phyloP scores from a whole-genome alignment of 768 basidiomycete species.

The Strobilomyces confusus region DNA sequence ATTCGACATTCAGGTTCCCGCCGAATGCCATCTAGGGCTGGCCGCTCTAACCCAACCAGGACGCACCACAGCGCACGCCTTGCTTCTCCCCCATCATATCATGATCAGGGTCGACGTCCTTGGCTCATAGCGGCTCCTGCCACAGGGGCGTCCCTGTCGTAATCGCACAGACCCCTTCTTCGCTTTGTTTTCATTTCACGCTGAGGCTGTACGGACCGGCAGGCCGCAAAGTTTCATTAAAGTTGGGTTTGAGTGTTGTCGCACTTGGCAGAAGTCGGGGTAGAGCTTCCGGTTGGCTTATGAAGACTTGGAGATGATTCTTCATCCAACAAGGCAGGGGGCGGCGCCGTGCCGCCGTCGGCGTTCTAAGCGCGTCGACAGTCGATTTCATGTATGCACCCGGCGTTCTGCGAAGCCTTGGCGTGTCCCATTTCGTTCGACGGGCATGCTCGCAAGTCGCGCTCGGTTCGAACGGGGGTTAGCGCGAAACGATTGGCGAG shows the following conservation, averaged over 20 bases:
- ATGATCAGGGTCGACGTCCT: not conserved
- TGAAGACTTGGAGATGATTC: no score
- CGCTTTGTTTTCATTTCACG: not conserved
- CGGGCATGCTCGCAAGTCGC: no score
- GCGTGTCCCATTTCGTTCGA: no score
- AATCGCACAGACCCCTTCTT: not conserved
- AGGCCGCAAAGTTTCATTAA: not conserved
- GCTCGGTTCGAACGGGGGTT: not conserved
- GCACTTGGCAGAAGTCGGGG: not conserved
- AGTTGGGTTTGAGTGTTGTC: constrained; percentile 4
- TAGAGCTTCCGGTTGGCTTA: no score
- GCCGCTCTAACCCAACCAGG: not conserved
- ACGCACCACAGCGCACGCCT: no score
- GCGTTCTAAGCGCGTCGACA: no score
- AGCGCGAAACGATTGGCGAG: not conserved
- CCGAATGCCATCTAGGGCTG: not conserved
- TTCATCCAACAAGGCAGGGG: no score
- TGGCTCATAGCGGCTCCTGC: not conserved
- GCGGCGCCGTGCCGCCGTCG: no score
- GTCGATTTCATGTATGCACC: no score
- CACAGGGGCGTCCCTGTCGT: not conserved
- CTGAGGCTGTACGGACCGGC: not conserved
- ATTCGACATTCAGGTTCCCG: not conserved
- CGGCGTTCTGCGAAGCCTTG: no score
- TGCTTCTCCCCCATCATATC: not conserved